Evolutionary conservation across 2,329 filamentous ascomycete species (phyloP).

Genomic region (Emmonsiellopsis sp.): DNA sequence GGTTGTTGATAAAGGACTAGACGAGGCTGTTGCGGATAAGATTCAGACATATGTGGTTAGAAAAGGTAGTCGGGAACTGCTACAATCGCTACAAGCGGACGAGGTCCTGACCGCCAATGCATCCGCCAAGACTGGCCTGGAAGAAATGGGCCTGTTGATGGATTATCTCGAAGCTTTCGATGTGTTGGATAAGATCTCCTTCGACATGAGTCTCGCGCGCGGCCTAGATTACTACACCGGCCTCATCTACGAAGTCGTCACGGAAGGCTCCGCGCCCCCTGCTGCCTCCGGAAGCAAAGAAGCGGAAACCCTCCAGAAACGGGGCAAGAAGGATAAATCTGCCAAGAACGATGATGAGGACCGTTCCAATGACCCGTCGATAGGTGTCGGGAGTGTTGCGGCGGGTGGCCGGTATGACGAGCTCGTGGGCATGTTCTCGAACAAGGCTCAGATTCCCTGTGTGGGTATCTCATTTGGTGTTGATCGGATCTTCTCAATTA

Average conservation of each 20-base stretch:
- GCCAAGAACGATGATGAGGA: conserved; percentile 52
- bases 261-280: conserved; percentile 61
- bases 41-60: conserved; percentile 77
- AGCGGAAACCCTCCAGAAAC: conserved; percentile 29
- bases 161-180: conserved; percentile 72
- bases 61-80: conserved; percentile 66
- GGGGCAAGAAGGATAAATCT: conserved; percentile 45
- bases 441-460: conserved; percentile 78
- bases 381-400: conserved; percentile 80
- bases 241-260: conserved; percentile 83
- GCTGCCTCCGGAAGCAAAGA: conserved; percentile 32
- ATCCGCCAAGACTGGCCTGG: conserved; percentile 68
- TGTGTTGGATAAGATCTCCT: conserved; percentile 65
- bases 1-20: conserved; percentile 82
- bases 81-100: conserved; percentile 61
- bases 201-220: conserved; percentile 82
- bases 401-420: conserved; percentile 89
- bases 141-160: conserved; percentile 73
- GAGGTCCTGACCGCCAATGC: conserved; percentile 60
- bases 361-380: conserved; percentile 65
- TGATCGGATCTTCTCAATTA: conserved; percentile 90
- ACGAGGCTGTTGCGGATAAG: conserved; percentile 66
- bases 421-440: conserved; percentile 86
- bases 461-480: conserved; percentile 90
- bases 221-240: conserved; percentile 92